Percentiles rank a stretch among this genome's conserved stretches.
These are phyloP conservation scores for Calycina herbarum DNA, from an alignment of 2,329 filamentous ascomycete species.

Conservation along the genomic window DNA sequence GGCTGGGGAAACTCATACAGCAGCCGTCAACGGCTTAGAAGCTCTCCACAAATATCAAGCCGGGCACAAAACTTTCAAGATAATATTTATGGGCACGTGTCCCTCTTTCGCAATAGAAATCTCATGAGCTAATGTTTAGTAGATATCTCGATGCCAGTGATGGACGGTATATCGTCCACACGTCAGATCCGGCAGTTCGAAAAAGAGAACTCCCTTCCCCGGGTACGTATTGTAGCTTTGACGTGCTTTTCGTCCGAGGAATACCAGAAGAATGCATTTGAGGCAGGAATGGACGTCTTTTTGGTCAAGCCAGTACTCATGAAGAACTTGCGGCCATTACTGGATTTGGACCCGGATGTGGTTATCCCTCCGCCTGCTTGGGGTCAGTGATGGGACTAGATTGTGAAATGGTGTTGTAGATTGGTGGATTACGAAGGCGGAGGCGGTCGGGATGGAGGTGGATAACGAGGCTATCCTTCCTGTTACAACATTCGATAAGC, in stretches of 20 bases:
- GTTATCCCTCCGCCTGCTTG: neutral
- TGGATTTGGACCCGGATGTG: slow-evolving; percentile 22
- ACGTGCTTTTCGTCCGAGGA: slow-evolving; percentile 51
- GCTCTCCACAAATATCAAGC: slow-evolving; percentile 42
- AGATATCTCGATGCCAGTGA: slow-evolving; percentile 57
- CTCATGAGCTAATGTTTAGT: slow-evolving; percentile 11
- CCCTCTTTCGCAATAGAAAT: neutral
- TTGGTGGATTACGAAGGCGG: neutral
- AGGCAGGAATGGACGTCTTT: slow-evolving; percentile 53
- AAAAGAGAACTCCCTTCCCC: slow-evolving; percentile 39
- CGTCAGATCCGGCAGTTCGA: slow-evolving; percentile 49
- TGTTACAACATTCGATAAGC: neutral
- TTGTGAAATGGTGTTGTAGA: neutral
- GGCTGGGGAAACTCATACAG: slow-evolving; percentile 32
- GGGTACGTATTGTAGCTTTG: slow-evolving; percentile 50
- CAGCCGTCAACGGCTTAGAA: slow-evolving; percentile 47
- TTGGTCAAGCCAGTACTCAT: slow-evolving; percentile 49
- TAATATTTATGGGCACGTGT: slow-evolving; percentile 38
- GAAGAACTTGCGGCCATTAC: slow-evolving; percentile 24
- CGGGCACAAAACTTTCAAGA: slow-evolving; percentile 22
- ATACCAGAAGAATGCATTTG: slow-evolving; percentile 47
- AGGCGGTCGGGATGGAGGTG: neutral
- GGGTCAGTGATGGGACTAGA: neutral
- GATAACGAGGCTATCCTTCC: too few relatives aligned
- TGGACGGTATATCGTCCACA: slow-evolving; percentile 50